Conservation (phyloP, 495 filamentous ascomycete genomes). For the Tuber umbilicatum region DNA sequence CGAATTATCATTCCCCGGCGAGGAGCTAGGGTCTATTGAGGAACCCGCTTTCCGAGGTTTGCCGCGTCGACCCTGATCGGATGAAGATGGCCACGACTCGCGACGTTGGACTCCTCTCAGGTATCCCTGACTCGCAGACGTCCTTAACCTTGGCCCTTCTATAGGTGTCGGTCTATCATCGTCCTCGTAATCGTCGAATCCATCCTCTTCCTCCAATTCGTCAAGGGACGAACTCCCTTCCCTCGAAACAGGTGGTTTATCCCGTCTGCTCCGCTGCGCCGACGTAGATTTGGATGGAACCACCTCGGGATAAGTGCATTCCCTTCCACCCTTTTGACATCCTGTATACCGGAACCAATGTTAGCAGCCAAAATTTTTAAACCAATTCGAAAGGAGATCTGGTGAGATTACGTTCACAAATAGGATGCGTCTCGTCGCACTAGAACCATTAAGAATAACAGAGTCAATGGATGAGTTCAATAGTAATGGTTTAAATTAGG, state of each 20-base stretch:
- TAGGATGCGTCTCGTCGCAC: conserved; percentile 80
- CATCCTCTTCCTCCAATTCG: conserved; percentile 41
- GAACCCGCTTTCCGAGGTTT: conserved; percentile 36
- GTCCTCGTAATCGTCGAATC: conserved; percentile 39
- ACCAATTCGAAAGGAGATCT: conserved; percentile 13
- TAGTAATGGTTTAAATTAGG: background rate
- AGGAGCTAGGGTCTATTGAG: conserved; percentile 39
- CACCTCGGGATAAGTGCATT: conserved; percentile 42
- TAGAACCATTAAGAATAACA: conserved; percentile 42
- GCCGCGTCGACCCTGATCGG: conserved; percentile 29
- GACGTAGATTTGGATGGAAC: conserved; percentile 32
- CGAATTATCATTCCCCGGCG: conserved; percentile 30
- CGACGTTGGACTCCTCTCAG: conserved; percentile 30
- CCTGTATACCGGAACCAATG: conserved; percentile 25
- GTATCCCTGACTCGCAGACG: conserved; percentile 32
- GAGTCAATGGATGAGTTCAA: background rate
- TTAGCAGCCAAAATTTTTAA: conserved; percentile 28
- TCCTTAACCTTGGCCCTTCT: conserved; percentile 34
- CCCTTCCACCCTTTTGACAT: conserved; percentile 42
- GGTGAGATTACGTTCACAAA: conserved; percentile 67
- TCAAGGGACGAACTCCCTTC: conserved; percentile 42
- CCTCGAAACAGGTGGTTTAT: conserved; percentile 31
- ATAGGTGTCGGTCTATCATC: conserved; percentile 25
- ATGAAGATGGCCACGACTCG: conserved; percentile 35
- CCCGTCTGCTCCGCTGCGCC: conserved; percentile 34